Evolutionary conservation across 1,284 basidiomycete species (phyloP).

Genomic region (Heimioporus retisporus): DNA sequence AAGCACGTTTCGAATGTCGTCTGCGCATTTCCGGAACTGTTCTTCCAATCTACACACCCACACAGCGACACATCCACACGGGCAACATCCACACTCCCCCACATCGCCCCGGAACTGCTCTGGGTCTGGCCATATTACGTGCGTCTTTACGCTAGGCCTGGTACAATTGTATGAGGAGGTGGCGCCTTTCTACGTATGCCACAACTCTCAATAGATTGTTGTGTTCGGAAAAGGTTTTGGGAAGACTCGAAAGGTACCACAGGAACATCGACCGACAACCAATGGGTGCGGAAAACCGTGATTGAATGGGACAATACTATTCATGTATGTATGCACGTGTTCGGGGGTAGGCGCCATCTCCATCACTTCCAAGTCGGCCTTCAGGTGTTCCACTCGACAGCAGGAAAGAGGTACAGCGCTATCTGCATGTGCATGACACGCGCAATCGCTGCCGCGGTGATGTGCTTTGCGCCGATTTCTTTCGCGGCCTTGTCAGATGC

Average conservation of each 20-base stretch:
- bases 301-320: constrained; percentile 17
- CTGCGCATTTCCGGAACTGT: constrained; percentile 62
- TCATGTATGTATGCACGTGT: constrained; percentile 50
- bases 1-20: constrained; percentile 76
- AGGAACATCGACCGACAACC: too few species aligned
- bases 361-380: constrained; percentile 56
- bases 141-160: too few species aligned
- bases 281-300: too few species aligned
- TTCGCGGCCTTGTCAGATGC: constrained; percentile 11
- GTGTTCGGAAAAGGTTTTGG: too few species aligned
- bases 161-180: too few species aligned
- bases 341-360: constrained; percentile 50
- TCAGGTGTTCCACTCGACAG: constrained; percentile 57
- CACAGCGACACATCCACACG: too few species aligned
- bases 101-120: constrained; percentile 84
- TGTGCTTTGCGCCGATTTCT: constrained; percentile 1
- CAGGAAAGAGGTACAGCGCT: constrained; percentile 56
- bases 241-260: too few species aligned
- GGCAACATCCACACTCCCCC: constrained; percentile 55
- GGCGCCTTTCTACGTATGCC: too few species aligned
- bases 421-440: constrained; percentile 59
- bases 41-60: too few species aligned
- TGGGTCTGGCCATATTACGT: constrained; percentile 54
- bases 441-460: constrained; percentile 46
- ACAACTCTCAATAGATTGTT: too few species aligned